These are phyloP conservation scores for Venturia effusa DNA, from an alignment of 2,329 filamentous ascomycete species.

Conservation along the genomic window DNA sequence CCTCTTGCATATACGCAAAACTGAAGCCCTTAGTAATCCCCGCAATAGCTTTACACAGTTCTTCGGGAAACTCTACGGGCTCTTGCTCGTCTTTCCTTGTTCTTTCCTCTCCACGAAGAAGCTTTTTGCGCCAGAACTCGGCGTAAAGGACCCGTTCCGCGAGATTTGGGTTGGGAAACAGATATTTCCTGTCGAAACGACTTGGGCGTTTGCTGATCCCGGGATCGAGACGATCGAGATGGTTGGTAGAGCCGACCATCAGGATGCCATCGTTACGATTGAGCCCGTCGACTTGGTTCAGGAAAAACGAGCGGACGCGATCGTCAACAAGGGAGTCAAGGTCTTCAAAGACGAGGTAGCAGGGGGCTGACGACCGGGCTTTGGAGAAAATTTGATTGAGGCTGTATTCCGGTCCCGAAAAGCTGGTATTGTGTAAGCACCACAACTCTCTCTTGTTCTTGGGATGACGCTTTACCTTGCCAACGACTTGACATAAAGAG, in stretches of 20 bases:
- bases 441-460: constrained; percentile 36
- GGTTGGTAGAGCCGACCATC: constrained; percentile 56
- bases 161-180: constrained; percentile 30
- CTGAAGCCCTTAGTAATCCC: constrained; percentile 33
- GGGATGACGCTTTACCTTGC: constrained; percentile 40
- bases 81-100: constrained; percentile 16
- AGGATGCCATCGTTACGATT: constrained; percentile 60
- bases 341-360: constrained; percentile 62
- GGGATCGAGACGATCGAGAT: constrained; percentile 54
- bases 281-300: constrained; percentile 58
- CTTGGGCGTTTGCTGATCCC: constrained; percentile 42
- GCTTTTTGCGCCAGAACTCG: constrained; percentile 33
- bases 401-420: not conserved
- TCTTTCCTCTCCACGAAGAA: constrained; percentile 13
- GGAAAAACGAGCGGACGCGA: constrained; percentile 53
- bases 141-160: constrained; percentile 31
- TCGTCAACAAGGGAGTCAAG: constrained; percentile 56
- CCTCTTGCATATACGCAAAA: constrained; percentile 37
- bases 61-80: constrained; percentile 30
- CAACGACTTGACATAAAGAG: constrained; percentile 10
- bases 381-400: constrained; percentile 23
- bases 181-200: constrained; percentile 38
- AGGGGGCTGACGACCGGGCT: constrained; percentile 53
- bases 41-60: constrained; percentile 28
- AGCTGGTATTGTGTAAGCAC: constrained; percentile 41